phyloP scores from a whole-genome alignment of 2,329 filamentous ascomycete genomes.

The Epichloe gansuensis region DNA sequence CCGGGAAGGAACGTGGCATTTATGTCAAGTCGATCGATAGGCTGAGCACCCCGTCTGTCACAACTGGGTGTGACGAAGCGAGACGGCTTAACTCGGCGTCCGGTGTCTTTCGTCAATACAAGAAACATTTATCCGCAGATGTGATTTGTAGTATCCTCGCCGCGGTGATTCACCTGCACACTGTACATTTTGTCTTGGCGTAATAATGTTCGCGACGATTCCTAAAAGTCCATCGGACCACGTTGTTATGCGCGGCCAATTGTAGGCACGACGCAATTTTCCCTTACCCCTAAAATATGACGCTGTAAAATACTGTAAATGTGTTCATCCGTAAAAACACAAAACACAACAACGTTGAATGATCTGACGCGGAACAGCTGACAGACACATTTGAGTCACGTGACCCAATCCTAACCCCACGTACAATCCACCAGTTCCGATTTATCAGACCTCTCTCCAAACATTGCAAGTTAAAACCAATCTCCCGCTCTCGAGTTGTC shows the following conservation, averaged over 20 bases:
- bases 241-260: too few species aligned
- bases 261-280: too few species aligned
- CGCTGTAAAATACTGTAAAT: too few species aligned
- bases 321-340: too few species aligned
- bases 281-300: too few species aligned
- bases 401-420: not conserved
- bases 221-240: too few species aligned
- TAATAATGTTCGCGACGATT: not conserved
- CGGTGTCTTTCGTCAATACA: constrained; percentile 31
- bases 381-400: not conserved
- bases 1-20: constrained; percentile 23
- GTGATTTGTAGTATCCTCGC: not conserved
- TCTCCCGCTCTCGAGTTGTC: not conserved
- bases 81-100: constrained; percentile 26
- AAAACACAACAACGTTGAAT: too few species aligned
- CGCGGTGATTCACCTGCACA: not conserved
- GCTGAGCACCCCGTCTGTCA: constrained; percentile 20
- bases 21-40: constrained; percentile 21
- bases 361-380: too few species aligned
- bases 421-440: not conserved
- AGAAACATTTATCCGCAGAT: constrained; percentile 20
- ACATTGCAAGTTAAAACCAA: not conserved
- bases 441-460: not conserved
- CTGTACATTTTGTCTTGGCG: not conserved
- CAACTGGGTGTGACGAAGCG: constrained; percentile 25